Evolutionary conservation across 1,284 basidiomycete species (phyloP).

Genomic region (Sporisorium sorghi): DNA sequence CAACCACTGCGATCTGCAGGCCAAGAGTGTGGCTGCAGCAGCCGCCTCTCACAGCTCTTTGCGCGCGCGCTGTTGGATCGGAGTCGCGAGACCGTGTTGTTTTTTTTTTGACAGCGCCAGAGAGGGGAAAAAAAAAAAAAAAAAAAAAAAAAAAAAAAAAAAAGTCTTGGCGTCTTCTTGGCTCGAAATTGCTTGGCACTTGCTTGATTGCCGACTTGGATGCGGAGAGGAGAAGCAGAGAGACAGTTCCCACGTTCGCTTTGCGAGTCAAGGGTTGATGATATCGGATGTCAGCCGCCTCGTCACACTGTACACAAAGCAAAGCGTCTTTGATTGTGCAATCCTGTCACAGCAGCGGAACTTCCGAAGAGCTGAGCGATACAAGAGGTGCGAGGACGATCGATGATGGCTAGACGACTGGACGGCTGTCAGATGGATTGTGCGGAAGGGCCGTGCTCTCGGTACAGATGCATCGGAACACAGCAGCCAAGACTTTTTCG

Average conservation of each 20-base stretch:
- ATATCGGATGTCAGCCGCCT: slow-evolving; percentile 3
- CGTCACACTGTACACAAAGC: too few relatives aligned
- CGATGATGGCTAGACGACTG: not conserved
- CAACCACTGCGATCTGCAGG: not conserved
- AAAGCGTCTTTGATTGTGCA: not conserved
- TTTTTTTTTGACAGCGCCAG: not conserved
- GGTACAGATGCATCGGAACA: not conserved
- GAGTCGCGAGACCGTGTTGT: not conserved
- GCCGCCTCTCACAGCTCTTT: too few relatives aligned
- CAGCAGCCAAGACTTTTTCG: slow-evolving; percentile 44
- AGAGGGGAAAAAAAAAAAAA: too few relatives aligned
- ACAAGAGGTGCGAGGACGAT: not conserved
- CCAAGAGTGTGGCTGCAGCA: not conserved
- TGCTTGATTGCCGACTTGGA: not conserved
- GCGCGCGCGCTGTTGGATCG: slow-evolving; percentile 15
- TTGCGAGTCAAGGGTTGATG: too few relatives aligned
- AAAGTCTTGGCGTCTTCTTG: slow-evolving; percentile 24
- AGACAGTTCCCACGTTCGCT: slow-evolving; percentile 2
- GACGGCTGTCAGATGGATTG: not conserved
- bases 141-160: too few relatives aligned
- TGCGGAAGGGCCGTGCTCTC: slow-evolving; percentile 32
- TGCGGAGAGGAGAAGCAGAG: slow-evolving; percentile 10
- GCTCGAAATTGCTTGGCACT: slow-evolving; percentile 29
- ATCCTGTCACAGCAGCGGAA: not conserved
- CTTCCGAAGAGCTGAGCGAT: not conserved